Evolutionary conservation across 345 rosid species (phyloP), one percentile per base, ranked within the genome.

Genomic region (Aquilaria sinensis): DNA sequence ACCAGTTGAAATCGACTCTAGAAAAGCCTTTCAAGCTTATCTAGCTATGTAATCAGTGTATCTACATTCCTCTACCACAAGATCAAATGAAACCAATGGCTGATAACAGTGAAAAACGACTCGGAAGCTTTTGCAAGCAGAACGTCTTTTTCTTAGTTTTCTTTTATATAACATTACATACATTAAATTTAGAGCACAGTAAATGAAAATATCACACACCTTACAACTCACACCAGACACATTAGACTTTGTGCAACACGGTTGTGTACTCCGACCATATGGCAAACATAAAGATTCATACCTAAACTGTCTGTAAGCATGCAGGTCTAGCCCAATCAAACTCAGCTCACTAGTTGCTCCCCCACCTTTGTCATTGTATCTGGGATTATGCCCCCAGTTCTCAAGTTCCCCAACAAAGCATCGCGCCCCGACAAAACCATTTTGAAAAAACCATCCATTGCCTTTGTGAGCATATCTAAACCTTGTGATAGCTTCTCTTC

Each of bases 381-480:
- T 61, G 79, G 57, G 60, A 33, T 50, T 30, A 72, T 63, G 62
- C 73, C 78, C 59, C 69, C 69, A 12, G 67, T 72, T 70, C 97
- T 85, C 48, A 94, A 81, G 69, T 78, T 85, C 82, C 90, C 73
- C 9, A 94, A 92, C 82, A 93, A 77, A 16, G 91, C 91, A 75
- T 94, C 96, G 0, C 97, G 89, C 31, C 93, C 96, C 0, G 74
- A 65, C 67, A 94, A 72, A 67, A 83, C 82, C 78, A 88, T 69
- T 68, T 88, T 88, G 66, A 90, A 94, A 76, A 90, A 94, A 64
- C 71, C 67, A 63, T 94, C 97, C 54, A 88, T 88, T 71, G 76
- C 86, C 68, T 81, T 84, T 4, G 80, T 51, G 63, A 94, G 84
- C 60, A 67, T 56, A 69, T 94, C 96, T 50, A 90, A 70, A 61